Evolutionary conservation across 176 grass and related monocot species (phyloP).

Genomic region (Phragmites australis): DNA sequence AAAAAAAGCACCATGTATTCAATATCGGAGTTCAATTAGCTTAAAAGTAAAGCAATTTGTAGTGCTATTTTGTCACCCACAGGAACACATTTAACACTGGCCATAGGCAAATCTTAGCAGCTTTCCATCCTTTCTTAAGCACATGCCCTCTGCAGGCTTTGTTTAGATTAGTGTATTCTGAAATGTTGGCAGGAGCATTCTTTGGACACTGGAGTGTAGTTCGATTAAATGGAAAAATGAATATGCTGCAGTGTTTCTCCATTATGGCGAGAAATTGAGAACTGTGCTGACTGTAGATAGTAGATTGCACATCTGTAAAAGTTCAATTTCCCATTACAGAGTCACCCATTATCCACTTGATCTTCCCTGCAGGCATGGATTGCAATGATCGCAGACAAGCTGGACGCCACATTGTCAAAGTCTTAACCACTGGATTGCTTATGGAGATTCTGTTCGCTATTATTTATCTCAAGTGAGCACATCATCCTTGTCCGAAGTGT

Average conservation of each 20-base stretch:
- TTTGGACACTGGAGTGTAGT: neutral
- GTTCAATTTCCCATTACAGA: neutral
- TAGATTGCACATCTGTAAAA: neutral
- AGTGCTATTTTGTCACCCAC: neutral
- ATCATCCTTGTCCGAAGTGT: neutral
- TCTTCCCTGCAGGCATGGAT: slow-evolving; percentile 80
- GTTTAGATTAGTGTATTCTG: neutral
- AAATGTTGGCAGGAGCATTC: neutral
- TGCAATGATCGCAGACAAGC: slow-evolving; percentile 74
- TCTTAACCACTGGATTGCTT: neutral
- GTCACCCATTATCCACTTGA: slow-evolving; percentile 2
- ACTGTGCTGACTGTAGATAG: neutral
- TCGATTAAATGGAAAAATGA: neutral
- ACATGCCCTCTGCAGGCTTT: neutral
- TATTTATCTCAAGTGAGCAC: neutral
- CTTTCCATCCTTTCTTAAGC: neutral
- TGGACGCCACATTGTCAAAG: slow-evolving; percentile 79
- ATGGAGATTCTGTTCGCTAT: neutral
- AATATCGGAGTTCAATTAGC: neutral
- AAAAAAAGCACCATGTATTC: neutral
- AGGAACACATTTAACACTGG: neutral
- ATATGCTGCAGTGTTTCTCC: too few relatives aligned
- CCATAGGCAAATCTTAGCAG: neutral
- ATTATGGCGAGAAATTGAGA: neutral
- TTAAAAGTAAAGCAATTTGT: neutral